Percentiles rank a stretch among this genome's conserved stretches.
Evolutionary conservation across 306 rosid genomes (phyloP).

Genomic region (Herpetospermum pedunculosum): DNA sequence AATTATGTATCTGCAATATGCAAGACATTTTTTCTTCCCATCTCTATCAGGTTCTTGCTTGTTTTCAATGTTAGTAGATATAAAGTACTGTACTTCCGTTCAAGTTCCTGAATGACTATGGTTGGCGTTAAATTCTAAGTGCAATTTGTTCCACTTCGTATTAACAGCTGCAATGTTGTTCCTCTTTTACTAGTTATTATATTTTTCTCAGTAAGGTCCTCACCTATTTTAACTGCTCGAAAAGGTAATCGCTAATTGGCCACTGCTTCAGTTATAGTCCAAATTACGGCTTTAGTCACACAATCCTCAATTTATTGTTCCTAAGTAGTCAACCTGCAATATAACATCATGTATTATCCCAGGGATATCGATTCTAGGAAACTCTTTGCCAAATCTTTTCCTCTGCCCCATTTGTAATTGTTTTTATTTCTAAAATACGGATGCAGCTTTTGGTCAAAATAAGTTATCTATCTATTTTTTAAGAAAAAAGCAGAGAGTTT

Average conservation of each 20-base stretch:
- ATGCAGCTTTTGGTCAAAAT: neutral
- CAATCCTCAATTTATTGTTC: neutral
- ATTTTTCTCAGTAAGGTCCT: neutral
- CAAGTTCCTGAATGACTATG: neutral
- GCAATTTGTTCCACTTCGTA: neutral
- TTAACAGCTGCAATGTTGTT: neutral
- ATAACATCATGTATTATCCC: neutral
- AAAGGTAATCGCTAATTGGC: neutral
- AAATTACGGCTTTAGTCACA: neutral
- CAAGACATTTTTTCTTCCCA: neutral
- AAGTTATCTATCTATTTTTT: neutral
- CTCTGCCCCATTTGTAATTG: neutral
- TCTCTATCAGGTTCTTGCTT: neutral
- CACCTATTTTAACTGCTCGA: neutral
- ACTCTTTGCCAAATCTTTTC: neutral
- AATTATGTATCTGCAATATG: neutral
- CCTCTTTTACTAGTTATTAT: neutral
- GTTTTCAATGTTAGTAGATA: neutral
- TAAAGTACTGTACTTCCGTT: neutral
- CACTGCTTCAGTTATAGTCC: neutral
- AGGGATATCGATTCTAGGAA: neutral
- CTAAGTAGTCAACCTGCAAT: neutral
- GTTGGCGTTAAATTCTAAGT: neutral
- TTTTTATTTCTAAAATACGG: neutral
- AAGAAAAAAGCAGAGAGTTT: neutral